Evolutionary conservation across 495 filamentous ascomycete genomes (phyloP).

Genomic region (Pyrenula massariospora): DNA sequence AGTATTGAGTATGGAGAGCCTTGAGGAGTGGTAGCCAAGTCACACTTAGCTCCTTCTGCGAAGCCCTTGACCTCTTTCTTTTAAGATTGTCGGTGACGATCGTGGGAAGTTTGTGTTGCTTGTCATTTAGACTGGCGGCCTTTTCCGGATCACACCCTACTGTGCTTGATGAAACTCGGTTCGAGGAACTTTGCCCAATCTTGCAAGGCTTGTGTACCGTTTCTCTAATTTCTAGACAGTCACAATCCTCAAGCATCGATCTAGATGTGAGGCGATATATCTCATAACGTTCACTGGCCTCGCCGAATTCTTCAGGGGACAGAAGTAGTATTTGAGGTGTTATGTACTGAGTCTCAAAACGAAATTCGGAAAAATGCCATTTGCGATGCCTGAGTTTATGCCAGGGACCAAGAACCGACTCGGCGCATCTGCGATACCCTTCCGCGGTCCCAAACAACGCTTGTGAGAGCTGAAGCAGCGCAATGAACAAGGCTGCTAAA

Average conservation of each 20-base stretch:
- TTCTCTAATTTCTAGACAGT: neutral
- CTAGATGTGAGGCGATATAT: neutral
- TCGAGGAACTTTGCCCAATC: neutral
- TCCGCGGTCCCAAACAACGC: neutral
- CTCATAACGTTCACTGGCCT: neutral
- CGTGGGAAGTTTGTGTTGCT: neutral
- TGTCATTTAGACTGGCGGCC: neutral
- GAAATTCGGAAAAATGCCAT: neutral
- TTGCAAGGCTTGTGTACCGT: neutral
- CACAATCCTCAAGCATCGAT: neutral
- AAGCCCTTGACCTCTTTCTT: neutral
- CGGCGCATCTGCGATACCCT: neutral
- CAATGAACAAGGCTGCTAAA: neutral
- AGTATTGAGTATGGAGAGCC: neutral
- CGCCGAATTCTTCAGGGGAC: neutral
- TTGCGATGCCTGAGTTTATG: neutral
- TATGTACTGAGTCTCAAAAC: neutral
- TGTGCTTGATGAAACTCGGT: neutral
- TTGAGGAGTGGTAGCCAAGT: neutral
- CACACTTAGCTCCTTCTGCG: neutral
- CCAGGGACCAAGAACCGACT: neutral
- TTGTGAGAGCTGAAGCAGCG: neutral
- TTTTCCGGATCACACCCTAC: neutral
- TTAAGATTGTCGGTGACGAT: neutral
- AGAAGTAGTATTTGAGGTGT: neutral